phyloP scores from a whole-genome alignment of 768 basidiomycete genomes.

The Tricholoma hemisulphureum region DNA sequence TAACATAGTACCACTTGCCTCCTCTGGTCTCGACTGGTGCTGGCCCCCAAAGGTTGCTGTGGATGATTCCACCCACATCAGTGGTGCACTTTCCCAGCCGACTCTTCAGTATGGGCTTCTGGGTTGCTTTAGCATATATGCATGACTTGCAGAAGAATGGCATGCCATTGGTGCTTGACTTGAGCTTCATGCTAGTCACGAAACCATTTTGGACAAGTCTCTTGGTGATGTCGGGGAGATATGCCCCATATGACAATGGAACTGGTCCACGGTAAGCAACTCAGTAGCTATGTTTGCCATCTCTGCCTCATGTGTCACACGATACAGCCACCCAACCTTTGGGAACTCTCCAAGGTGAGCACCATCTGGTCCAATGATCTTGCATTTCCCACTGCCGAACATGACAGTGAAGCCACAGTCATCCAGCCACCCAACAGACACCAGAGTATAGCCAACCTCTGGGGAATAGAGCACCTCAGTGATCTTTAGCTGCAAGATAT shows the following conservation, averaged over 20 bases:
- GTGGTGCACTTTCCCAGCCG: not conserved
- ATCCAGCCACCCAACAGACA: too few species aligned
- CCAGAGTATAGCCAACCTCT: slow-evolving; percentile 38
- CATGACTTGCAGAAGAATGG: slow-evolving; percentile 16
- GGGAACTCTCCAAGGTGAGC: slow-evolving; percentile 11
- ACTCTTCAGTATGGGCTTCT: slow-evolving; percentile 8
- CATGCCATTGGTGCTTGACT: not conserved
- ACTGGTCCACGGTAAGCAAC: slow-evolving; percentile 23
- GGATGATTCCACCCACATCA: too few species aligned
- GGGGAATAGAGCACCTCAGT: slow-evolving; percentile 4
- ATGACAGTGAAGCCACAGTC: too few species aligned
- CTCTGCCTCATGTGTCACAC: slow-evolving; percentile 21
- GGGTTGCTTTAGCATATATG: not conserved
- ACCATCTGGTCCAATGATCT: not conserved
- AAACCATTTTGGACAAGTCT: too few species aligned
- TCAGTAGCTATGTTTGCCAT: slow-evolving; percentile 3
- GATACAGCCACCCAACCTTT: slow-evolving; percentile 10
- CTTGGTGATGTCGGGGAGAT: too few species aligned
- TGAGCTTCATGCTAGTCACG: not conserved
- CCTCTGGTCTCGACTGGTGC: slow-evolving; percentile 24
- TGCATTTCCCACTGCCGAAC: not conserved
- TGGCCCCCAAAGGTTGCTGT: slow-evolving; percentile 21
- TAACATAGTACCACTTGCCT: slow-evolving; percentile 13
- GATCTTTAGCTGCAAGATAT: too few species aligned
- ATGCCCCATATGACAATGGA: slow-evolving; percentile 32